Conservation (phyloP, 805 yeast species). For the Ogataea methanolica region DNA sequence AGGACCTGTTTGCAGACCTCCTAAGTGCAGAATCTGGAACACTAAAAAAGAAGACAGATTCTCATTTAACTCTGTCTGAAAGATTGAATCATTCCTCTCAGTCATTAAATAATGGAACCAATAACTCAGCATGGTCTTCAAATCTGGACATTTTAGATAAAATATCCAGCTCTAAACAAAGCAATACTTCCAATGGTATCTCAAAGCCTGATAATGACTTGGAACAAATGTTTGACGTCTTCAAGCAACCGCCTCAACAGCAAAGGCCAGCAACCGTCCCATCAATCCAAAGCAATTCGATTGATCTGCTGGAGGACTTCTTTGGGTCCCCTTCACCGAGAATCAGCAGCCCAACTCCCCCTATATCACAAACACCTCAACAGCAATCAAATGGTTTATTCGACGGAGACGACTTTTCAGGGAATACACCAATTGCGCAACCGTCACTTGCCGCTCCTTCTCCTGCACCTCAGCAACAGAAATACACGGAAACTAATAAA, state of each 20-base stretch:
- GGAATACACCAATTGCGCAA: not conserved
- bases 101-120: constrained; percentile 4
- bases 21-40: constrained; percentile 27
- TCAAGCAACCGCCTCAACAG: constrained; percentile 10
- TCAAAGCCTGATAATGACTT: constrained; percentile 8
- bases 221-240: constrained; percentile 18
- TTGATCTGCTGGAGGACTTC: constrained; percentile 2
- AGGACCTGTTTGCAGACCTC: constrained; percentile 42
- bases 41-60: constrained; percentile 17
- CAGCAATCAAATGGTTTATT: not conserved
- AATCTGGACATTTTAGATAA: constrained; percentile 34
- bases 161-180: constrained; percentile 8
- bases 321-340: not conserved
- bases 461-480: not conserved
- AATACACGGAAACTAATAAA: constrained; percentile 6
- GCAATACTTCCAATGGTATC: constrained; percentile 1
- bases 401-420: not conserved
- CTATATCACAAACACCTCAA: not conserved
- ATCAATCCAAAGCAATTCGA: not conserved
- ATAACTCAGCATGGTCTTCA: constrained; percentile 27
- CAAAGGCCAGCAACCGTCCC: not conserved
- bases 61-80: constrained; percentile 31
- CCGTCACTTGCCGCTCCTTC: not conserved
- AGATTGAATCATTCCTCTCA: constrained; percentile 23
- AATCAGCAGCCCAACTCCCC: not conserved